Conservation (phyloP, 495 filamentous ascomycete species). For the Neurospora tetrasperma region DNA sequence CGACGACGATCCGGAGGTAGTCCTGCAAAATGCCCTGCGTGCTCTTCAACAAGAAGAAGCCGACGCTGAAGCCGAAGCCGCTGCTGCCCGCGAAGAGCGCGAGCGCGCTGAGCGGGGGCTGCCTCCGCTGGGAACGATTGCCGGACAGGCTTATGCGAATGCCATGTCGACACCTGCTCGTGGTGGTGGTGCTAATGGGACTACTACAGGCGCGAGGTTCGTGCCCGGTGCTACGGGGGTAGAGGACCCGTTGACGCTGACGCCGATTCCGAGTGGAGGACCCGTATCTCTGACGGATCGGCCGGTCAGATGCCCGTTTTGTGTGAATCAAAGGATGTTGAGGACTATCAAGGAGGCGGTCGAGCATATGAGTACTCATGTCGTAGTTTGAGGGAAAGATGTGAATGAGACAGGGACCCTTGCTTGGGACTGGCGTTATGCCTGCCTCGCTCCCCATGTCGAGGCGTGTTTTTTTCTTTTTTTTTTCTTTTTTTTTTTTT, state of each 20-base stretch:
- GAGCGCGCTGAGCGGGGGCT: slow-evolving; percentile 35
- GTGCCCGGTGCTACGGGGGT: slow-evolving; percentile 3
- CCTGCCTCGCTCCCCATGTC: background rate
- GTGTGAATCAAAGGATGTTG: slow-evolving; percentile 47
- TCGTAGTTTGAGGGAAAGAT: slow-evolving; percentile 31
- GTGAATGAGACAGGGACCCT: background rate
- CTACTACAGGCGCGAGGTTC: slow-evolving; percentile 13
- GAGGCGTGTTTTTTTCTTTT: background rate
- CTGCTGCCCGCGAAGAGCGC: slow-evolving; percentile 32
- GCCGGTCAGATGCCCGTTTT: slow-evolving; percentile 46
- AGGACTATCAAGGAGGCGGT: slow-evolving; percentile 47
- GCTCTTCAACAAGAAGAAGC: slow-evolving; percentile 40
- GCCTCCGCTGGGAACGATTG: slow-evolving; percentile 22
- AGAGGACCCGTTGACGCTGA: slow-evolving; percentile 33
- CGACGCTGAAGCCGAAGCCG: slow-evolving; percentile 37
- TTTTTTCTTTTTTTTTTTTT: background rate
- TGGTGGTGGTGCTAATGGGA: background rate
- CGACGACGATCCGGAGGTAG: slow-evolving; percentile 39
- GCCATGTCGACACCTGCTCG: slow-evolving; percentile 16
- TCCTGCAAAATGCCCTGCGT: slow-evolving; percentile 39
- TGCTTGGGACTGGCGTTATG: background rate
- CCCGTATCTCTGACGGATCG: slow-evolving; percentile 35
- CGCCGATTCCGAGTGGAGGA: slow-evolving; percentile 36
- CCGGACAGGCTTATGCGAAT: slow-evolving; percentile 21
- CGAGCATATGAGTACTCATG: slow-evolving; percentile 49